A percentile compares a stretch with the other conserved stretches of the same genome.
Evolutionary conservation across 768 basidiomycete species (phyloP).

Genomic region (Russula sp.): DNA sequence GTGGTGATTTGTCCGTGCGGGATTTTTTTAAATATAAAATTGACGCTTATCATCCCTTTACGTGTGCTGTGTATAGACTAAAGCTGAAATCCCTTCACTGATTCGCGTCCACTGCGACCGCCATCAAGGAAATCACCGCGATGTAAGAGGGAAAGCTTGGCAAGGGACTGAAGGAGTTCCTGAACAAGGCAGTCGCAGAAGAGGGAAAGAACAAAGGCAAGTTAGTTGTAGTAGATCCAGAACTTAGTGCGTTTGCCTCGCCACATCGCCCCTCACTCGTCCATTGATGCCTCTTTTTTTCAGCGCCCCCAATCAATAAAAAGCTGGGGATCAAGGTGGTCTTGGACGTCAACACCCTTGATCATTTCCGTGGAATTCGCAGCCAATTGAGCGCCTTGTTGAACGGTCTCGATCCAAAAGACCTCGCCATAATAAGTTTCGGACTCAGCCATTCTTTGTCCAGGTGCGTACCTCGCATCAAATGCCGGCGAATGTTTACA

Average conservation of each 20-base stretch:
- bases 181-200: slow-evolving; percentile 75
- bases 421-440: slow-evolving; percentile 94
- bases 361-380: slow-evolving; percentile 95
- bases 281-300: not conserved
- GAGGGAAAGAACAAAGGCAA: slow-evolving; percentile 89
- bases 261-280: not conserved
- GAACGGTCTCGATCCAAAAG: slow-evolving; percentile 87
- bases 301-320: slow-evolving; percentile 66
- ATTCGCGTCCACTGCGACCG: slow-evolving; percentile 92
- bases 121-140: slow-evolving; percentile 94
- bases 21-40: too few species aligned
- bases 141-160: slow-evolving; percentile 90
- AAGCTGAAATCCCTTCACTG: slow-evolving; percentile 94
- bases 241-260: slow-evolving; percentile 58
- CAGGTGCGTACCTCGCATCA: slow-evolving; percentile 44
- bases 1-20: too few species aligned
- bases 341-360: slow-evolving; percentile 51
- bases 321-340: slow-evolving; percentile 86
- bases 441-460: slow-evolving; percentile 97
- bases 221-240: slow-evolving; percentile 80
- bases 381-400: slow-evolving; percentile 79
- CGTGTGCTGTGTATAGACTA: slow-evolving; percentile 43
- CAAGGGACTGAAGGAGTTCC: slow-evolving; percentile 88
- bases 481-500: not conserved
- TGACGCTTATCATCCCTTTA: slow-evolving; percentile 10